Evolutionary conservation across 2,329 filamentous ascomycete genomes (phyloP).

Genomic region (Daldinia eschscholtzii): DNA sequence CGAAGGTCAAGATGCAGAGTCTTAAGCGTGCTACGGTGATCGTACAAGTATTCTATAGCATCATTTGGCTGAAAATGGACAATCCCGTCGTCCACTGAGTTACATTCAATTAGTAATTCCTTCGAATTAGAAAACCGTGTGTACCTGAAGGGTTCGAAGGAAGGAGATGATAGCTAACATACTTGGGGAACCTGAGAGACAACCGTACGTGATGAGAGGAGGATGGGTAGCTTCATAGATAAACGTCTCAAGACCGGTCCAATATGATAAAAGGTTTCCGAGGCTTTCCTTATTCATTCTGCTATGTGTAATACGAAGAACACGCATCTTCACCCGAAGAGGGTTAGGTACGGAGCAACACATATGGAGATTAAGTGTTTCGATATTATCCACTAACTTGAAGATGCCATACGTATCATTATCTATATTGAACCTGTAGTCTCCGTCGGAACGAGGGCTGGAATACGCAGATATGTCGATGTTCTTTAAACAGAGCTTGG

Average conservation of each 20-base stretch:
- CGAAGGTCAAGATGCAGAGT: neutral
- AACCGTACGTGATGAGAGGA: too few species aligned
- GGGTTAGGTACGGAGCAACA: neutral
- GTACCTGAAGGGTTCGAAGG: neutral
- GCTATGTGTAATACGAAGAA: neutral
- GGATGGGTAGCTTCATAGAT: neutral
- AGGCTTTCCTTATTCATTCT: neutral
- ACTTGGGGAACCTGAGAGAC: neutral
- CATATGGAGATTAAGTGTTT: neutral
- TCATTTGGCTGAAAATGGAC: neutral
- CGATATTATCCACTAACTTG: neutral
- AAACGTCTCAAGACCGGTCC: neutral
- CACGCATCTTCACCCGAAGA: neutral
- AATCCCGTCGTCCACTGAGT: neutral
- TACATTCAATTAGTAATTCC: neutral
- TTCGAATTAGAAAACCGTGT: neutral
- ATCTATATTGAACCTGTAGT: neutral
- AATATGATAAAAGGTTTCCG: neutral
- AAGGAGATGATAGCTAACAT: neutral
- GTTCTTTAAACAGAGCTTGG: neutral
- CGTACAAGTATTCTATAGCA: neutral
- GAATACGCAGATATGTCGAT: neutral
- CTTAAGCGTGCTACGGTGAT: neutral
- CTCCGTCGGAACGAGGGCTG: neutral
- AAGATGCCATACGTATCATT: neutral